phyloP scores from a whole-genome alignment of 2,329 filamentous ascomycete genomes.

The Cadophora luteo-olivacea region DNA sequence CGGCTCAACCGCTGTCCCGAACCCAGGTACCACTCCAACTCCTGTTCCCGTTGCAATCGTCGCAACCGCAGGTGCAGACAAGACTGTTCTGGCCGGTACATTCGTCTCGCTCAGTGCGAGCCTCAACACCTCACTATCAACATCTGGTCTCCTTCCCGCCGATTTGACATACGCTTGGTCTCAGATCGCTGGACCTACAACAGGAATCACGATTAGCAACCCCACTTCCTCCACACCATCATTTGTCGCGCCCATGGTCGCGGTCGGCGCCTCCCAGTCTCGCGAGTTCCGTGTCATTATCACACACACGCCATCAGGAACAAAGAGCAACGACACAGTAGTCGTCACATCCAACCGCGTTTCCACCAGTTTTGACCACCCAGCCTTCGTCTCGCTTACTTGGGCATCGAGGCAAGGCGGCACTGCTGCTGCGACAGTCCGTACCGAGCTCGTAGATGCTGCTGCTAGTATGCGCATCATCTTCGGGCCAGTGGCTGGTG shows the following conservation, averaged over 20 bases:
- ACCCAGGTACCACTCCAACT: neutral
- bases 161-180: constrained; percentile 7
- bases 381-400: neutral
- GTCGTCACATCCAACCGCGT: constrained; percentile 9
- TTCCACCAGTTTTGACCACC: constrained; percentile 9
- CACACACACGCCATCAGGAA: constrained; percentile 13
- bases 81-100: neutral
- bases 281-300: constrained; percentile 13
- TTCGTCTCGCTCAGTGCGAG: constrained; percentile 6
- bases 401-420: constrained; percentile 11
- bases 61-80: constrained; percentile 10
- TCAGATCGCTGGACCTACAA: constrained; percentile 4
- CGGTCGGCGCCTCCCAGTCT: neutral
- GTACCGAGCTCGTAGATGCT: constrained; percentile 6
- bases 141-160: neutral
- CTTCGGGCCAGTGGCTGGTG: constrained; percentile 9
- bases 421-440: neutral
- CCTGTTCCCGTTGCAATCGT: constrained; percentile 3
- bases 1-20: neutral
- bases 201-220: neutral
- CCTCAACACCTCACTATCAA: neutral
- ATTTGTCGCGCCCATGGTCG: constrained; percentile 5
- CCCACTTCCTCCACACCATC: neutral
- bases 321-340: constrained; percentile 14
- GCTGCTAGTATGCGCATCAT: constrained; percentile 16